phyloP scores from a whole-genome alignment of 768 basidiomycete genomes.

The Fomitopsis serialis region DNA sequence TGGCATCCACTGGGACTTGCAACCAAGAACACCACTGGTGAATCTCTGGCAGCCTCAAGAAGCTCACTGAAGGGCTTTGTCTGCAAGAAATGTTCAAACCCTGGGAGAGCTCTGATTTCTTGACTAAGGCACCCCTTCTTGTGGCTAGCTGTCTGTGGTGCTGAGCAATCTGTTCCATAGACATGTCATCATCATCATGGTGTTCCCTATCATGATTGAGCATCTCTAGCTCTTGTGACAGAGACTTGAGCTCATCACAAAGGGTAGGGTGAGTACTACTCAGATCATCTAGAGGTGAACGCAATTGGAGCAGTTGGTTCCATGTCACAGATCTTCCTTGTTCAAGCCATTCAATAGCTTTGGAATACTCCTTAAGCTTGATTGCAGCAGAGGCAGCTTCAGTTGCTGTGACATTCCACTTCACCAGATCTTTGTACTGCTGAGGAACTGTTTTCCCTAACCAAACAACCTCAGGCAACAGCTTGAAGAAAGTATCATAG shows the following conservation, averaged over 20 bases:
- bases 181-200: too few species aligned
- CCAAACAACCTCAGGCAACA: neutral
- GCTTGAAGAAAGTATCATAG: neutral
- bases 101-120: neutral
- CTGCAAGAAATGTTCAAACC: neutral
- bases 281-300: neutral
- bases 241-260: neutral
- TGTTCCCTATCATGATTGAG: neutral
- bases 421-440: neutral
- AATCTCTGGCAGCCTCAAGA: neutral
- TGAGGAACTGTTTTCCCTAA: neutral
- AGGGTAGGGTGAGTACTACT: neutral
- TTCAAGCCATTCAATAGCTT: constrained; percentile 1
- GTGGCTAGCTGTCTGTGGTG: neutral
- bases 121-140: neutral
- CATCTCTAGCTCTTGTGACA: neutral
- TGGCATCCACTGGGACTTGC: neutral
- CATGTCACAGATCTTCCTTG: neutral
- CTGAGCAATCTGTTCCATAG: too few species aligned
- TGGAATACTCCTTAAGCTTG: neutral
- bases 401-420: neutral
- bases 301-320: neutral
- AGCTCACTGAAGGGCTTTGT: neutral
- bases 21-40: neutral
- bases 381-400: neutral